These are phyloP conservation scores for Colletotrichum caudatum DNA, from an alignment of 2,329 filamentous ascomycete species.

Conservation along the genomic window DNA sequence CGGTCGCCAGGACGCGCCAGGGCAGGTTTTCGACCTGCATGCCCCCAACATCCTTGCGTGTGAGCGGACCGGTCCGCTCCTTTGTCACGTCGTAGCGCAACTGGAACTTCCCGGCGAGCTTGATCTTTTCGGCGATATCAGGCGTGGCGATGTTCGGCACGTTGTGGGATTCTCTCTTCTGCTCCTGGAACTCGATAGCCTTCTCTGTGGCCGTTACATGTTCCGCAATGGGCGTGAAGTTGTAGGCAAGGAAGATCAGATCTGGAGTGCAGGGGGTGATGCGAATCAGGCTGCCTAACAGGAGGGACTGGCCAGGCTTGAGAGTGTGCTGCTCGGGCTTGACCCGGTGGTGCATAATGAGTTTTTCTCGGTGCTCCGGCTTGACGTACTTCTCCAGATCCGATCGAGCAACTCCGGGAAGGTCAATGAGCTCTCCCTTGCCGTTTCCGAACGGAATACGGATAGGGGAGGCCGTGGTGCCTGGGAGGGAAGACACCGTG, in stretches of 20 bases:
- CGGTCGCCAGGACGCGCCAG: slow-evolving; percentile 82
- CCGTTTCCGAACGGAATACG: slow-evolving; percentile 89
- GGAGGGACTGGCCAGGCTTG: slow-evolving; percentile 81
- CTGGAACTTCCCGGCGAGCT: slow-evolving; percentile 79
- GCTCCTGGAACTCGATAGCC: slow-evolving; percentile 78
- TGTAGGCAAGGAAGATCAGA: slow-evolving; percentile 80
- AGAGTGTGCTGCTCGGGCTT: slow-evolving; percentile 79
- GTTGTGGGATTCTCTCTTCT: slow-evolving; percentile 66
- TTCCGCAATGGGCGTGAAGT: slow-evolving; percentile 82
- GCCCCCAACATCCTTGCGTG: slow-evolving; percentile 70
- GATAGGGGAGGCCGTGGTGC: slow-evolving; percentile 95
- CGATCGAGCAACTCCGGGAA: slow-evolving; percentile 85
- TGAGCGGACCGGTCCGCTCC: slow-evolving; percentile 79
- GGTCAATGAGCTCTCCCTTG: slow-evolving; percentile 90
- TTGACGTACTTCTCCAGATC: slow-evolving; percentile 78
- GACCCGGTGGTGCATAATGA: slow-evolving; percentile 84
- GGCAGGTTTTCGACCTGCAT: slow-evolving; percentile 77
- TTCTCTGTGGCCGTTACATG: slow-evolving; percentile 87
- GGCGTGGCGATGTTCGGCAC: slow-evolving; percentile 74
- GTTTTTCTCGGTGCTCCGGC: slow-evolving; percentile 71
- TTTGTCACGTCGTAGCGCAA: slow-evolving; percentile 88
- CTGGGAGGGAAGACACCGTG: slow-evolving; percentile 85
- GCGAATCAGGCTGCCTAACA: slow-evolving; percentile 87
- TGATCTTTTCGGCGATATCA: slow-evolving; percentile 68
- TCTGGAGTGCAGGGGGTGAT: slow-evolving; percentile 80